Evolutionary conservation across 148 eudicot species (phyloP).

Genomic region (Oxyria digyna): DNA sequence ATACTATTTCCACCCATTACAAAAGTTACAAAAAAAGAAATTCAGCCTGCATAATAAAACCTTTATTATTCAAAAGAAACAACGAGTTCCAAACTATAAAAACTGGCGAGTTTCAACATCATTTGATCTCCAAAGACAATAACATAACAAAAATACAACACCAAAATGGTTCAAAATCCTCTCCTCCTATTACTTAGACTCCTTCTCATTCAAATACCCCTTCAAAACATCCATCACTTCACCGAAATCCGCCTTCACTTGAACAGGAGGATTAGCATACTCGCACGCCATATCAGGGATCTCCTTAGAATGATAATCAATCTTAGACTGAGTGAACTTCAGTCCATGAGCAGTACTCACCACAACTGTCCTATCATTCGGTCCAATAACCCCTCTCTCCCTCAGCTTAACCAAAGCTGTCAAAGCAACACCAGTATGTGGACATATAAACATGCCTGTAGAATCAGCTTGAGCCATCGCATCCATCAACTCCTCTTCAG

Average conservation of each 20-base stretch:
- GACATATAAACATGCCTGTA: conserved; percentile 94
- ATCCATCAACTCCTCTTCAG: conserved; percentile 95
- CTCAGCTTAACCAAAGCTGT: conserved; percentile 69
- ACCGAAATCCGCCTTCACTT: conserved; percentile 84
- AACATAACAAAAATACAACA: background rate
- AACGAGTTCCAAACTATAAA: background rate
- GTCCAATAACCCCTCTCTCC: conserved; percentile 52
- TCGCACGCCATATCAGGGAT: conserved; percentile 62
- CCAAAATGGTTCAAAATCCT: background rate
- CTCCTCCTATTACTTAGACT: conserved; percentile 22
- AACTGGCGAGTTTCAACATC: background rate
- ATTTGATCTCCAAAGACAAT: background rate
- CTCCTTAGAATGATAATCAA: conserved; percentile 71
- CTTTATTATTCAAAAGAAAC: background rate
- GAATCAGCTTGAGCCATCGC: conserved; percentile 97
- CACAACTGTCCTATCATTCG: conserved; percentile 75
- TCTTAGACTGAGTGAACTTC: conserved; percentile 70
- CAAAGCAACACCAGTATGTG: conserved; percentile 93
- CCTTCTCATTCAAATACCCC: conserved; percentile 38
- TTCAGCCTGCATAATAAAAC: background rate
- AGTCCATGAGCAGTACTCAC: conserved; percentile 87
- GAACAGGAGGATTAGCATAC: conserved; percentile 73
- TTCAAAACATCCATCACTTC: conserved; percentile 89
- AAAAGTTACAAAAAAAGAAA: background rate
- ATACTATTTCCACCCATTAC: background rate